phyloP scores from a whole-genome alignment of 108 stramenopile genomes.

The Aureococcus anophagefferens region DNA sequence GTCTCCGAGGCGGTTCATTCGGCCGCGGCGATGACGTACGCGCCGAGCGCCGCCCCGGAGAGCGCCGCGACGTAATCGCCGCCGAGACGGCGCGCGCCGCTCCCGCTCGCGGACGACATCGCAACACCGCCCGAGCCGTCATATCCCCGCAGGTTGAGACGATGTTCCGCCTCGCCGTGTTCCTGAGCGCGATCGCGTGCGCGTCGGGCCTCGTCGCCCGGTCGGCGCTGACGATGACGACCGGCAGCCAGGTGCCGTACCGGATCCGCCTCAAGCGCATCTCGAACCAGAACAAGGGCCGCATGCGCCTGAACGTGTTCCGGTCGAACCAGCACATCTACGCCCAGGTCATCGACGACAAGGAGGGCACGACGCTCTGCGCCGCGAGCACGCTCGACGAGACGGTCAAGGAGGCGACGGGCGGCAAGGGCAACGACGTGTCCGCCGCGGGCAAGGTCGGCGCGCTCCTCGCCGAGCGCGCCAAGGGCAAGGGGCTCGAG shows the following conservation, averaged over 20 bases:
- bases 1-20: too few relatives aligned
- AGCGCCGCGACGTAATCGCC: too few relatives aligned
- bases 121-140: too few relatives aligned
- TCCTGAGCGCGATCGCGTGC: too few relatives aligned
- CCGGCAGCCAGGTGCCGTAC: neutral
- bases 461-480: neutral
- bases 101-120: too few relatives aligned
- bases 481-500: neutral
- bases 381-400: neutral
- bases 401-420: neutral
- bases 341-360: neutral
- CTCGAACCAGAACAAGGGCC: neutral
- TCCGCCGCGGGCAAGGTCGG: neutral
- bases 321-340: conserved; percentile 1
- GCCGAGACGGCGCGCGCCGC: too few relatives aligned
- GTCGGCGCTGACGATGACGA: too few relatives aligned
- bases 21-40: too few relatives aligned
- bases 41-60: too few relatives aligned
- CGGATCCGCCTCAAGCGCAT: neutral
- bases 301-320: neutral
- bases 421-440: neutral
- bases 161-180: too few relatives aligned
- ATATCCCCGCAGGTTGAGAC: too few relatives aligned
- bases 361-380: neutral
- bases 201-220: too few relatives aligned